Conservation (phyloP, 2,329 filamentous ascomycete species). For the Microdochium trichocladiopsis region DNA sequence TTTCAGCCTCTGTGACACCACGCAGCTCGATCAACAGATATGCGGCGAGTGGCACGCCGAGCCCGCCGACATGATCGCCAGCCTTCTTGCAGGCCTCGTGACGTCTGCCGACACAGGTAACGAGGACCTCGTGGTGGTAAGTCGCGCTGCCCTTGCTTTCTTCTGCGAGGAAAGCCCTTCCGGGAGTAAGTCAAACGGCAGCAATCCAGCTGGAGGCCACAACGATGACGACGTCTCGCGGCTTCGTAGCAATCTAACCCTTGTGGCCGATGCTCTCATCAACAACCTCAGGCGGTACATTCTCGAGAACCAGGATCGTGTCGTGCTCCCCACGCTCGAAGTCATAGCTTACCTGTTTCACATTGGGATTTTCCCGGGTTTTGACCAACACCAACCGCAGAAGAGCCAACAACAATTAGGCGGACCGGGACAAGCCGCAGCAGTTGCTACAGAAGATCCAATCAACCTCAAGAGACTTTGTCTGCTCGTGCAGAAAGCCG, state of each 20-base stretch:
- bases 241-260: slow-evolving; percentile 25
- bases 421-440: neutral
- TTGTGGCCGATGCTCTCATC: slow-evolving; percentile 43
- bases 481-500: slow-evolving; percentile 65
- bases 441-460: neutral
- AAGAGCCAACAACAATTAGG: neutral
- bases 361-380: slow-evolving; percentile 34
- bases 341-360: slow-evolving; percentile 72
- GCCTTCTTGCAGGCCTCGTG: slow-evolving; percentile 59
- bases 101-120: slow-evolving; percentile 73
- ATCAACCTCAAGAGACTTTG: slow-evolving; percentile 53
- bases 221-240: neutral
- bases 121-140: slow-evolving; percentile 65
- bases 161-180: slow-evolving; percentile 31
- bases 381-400: neutral
- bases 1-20: slow-evolving; percentile 34
- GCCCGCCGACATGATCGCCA: slow-evolving; percentile 33
- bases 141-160: slow-evolving; percentile 55
- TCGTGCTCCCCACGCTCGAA: slow-evolving; percentile 70
- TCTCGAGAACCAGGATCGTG: slow-evolving; percentile 56
- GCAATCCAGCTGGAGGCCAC: neutral
- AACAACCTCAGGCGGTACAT: slow-evolving; percentile 38
- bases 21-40: slow-evolving; percentile 28
- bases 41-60: slow-evolving; percentile 23
- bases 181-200: neutral